These are phyloP conservation scores for Zizania palustris DNA, from an alignment of 202 grass and related monocot species.

Conservation along the genomic window DNA sequence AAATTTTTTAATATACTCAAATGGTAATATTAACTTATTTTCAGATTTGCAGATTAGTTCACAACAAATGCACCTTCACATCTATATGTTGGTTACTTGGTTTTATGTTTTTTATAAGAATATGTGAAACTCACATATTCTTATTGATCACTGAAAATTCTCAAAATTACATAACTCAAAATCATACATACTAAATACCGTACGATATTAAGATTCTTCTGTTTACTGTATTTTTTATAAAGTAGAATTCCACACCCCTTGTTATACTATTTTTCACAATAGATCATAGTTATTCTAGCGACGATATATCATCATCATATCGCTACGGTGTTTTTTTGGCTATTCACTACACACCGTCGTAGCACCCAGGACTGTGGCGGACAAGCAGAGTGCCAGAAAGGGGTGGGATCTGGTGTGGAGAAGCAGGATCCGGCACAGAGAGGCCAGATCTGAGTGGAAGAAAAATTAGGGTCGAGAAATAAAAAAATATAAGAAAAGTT, in stretches of 20 bases:
- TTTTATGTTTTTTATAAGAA: not conserved
- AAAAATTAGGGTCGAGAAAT: too few species aligned
- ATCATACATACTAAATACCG: not conserved
- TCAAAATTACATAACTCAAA: slow-evolving; percentile 19
- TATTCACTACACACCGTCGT: too few species aligned
- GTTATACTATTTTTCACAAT: not conserved
- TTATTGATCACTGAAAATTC: not conserved
- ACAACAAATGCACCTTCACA: not conserved
- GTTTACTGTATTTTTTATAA: not conserved
- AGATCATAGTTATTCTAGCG: too few species aligned
- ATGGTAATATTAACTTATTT: not conserved
- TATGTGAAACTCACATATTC: not conserved
- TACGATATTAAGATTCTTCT: not conserved
- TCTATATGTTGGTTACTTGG: not conserved
- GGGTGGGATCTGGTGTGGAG: too few species aligned
- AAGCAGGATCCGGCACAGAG: too few species aligned
- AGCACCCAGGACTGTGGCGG: too few species aligned
- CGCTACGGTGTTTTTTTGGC: too few species aligned
- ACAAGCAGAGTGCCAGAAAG: too few species aligned
- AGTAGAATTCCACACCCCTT: not conserved
- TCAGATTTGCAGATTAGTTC: slow-evolving; percentile 7
- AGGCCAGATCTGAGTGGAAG: too few species aligned
- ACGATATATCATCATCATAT: too few species aligned
- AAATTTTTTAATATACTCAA: not conserved
- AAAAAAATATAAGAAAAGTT: too few species aligned